Evolutionary conservation across 2,329 filamentous ascomycete genomes (phyloP).

Genomic region (Colletotrichum lupini): DNA sequence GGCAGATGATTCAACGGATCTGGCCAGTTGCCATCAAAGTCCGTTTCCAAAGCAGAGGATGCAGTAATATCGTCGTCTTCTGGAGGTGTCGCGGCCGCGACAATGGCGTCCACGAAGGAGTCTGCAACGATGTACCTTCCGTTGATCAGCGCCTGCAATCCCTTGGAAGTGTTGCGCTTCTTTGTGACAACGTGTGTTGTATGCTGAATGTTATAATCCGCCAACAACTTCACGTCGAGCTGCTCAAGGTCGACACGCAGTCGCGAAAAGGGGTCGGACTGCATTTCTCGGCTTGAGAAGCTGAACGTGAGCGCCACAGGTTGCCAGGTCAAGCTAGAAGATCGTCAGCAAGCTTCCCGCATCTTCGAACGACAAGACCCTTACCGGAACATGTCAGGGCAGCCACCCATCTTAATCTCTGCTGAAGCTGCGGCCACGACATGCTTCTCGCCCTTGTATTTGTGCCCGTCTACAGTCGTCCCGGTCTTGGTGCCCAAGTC

Average conservation of each 20-base stretch:
- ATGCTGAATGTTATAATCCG: constrained; percentile 74
- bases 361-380: not conserved
- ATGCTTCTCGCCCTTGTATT: constrained; percentile 71
- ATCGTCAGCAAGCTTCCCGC: not conserved
- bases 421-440: constrained; percentile 66
- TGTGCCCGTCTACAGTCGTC: constrained; percentile 79
- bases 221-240: constrained; percentile 87
- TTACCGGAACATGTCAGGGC: constrained; percentile 71
- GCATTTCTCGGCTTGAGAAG: constrained; percentile 77
- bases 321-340: constrained; percentile 77
- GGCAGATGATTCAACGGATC: constrained; percentile 78
- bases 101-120: constrained; percentile 79
- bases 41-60: constrained; percentile 73
- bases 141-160: constrained; percentile 86
- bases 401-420: constrained; percentile 78
- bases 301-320: constrained; percentile 86
- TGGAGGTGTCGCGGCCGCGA: constrained; percentile 64
- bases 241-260: constrained; percentile 78
- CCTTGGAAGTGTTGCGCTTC: constrained; percentile 90
- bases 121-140: constrained; percentile 81
- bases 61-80: constrained; percentile 60
- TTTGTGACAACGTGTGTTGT: constrained; percentile 91
- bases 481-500: constrained; percentile 89
- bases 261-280: constrained; percentile 70
- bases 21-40: constrained; percentile 86